Conservation (phyloP, 768 basidiomycete species). For the Pisolithus microcarpus region DNA sequence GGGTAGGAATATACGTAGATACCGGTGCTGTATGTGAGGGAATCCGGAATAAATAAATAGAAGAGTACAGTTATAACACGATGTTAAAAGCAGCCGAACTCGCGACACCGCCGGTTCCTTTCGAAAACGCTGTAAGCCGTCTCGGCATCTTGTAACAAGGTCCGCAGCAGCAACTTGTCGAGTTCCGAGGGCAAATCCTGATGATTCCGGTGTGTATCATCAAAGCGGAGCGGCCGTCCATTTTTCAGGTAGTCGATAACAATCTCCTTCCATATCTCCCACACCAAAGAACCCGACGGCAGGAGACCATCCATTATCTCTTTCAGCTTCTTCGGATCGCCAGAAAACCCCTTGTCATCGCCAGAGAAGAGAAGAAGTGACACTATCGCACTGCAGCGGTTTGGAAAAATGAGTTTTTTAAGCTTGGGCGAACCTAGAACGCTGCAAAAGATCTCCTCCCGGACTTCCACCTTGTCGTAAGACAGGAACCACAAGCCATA, state of each 20-base stretch:
- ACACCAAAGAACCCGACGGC: no score
- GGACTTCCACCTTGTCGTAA: conserved; percentile 23
- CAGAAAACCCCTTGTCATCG: neutral
- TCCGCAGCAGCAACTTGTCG: neutral
- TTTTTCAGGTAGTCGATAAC: neutral
- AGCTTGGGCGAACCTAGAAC: conserved; percentile 1
- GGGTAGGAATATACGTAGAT: no score
- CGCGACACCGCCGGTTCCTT: no score
- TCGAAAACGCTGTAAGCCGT: no score
- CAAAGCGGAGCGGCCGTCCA: neutral
- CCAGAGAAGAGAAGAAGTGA: conserved; percentile 6
- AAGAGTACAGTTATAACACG: no score
- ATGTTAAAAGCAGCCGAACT: no score
- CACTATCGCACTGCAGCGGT: conserved; percentile 5
- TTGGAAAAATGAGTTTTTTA: conserved; percentile 5
- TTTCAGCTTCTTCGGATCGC: neutral
- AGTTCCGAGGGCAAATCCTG: no score
- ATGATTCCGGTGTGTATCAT: no score
- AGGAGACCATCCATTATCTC: no score
- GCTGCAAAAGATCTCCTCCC: conserved; percentile 3
- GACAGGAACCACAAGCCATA: conserved; percentile 24
- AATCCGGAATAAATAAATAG: no score
- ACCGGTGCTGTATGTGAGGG: no score
- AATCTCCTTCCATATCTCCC: no score
- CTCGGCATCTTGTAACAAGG: neutral